Evolutionary conservation across 805 yeast species (phyloP).

Genomic region (Wickerhamomyces mucosus): DNA sequence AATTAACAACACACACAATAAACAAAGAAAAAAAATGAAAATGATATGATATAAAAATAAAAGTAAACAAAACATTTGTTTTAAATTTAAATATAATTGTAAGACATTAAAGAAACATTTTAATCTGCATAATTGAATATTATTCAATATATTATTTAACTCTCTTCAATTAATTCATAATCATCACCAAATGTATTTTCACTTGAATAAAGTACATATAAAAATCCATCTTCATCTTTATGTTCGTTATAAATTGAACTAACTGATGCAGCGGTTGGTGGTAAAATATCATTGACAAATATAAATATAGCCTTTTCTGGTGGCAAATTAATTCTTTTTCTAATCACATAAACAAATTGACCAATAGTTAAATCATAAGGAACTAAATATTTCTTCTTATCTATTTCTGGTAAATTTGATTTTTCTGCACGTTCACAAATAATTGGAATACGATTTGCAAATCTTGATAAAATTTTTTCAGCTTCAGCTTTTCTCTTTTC

Average conservation of each 20-base stretch:
- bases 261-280: slow-evolving; percentile 97
- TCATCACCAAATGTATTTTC: slow-evolving; percentile 89
- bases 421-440: slow-evolving; percentile 97
- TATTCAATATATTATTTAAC: too few relatives aligned
- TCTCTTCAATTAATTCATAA: too few relatives aligned
- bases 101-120: too few relatives aligned
- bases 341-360: slow-evolving; percentile 93
- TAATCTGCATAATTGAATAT: too few relatives aligned
- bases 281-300: slow-evolving; percentile 92
- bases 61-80: too few relatives aligned
- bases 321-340: slow-evolving; percentile 92
- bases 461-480: slow-evolving; percentile 78
- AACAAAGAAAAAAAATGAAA: too few relatives aligned
- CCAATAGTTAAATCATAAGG: slow-evolving; percentile 96
- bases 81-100: too few relatives aligned
- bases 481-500: slow-evolving; percentile 95
- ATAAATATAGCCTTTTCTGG: slow-evolving; percentile 97
- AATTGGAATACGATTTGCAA: slow-evolving; percentile 86
- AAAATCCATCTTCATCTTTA: slow-evolving; percentile 95
- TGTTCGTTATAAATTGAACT: slow-evolving; percentile 92
- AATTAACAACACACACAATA: too few relatives aligned
- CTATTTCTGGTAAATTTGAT: slow-evolving; percentile 91
- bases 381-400: slow-evolving; percentile 92
- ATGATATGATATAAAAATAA: too few relatives aligned
- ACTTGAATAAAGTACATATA: slow-evolving; percentile 92